A percentile compares a stretch with the other conserved stretches of the same genome.
These are phyloP conservation scores for Crepidotus variabilis DNA, from an alignment of 768 basidiomycete genomes.

Conservation along the genomic window DNA sequence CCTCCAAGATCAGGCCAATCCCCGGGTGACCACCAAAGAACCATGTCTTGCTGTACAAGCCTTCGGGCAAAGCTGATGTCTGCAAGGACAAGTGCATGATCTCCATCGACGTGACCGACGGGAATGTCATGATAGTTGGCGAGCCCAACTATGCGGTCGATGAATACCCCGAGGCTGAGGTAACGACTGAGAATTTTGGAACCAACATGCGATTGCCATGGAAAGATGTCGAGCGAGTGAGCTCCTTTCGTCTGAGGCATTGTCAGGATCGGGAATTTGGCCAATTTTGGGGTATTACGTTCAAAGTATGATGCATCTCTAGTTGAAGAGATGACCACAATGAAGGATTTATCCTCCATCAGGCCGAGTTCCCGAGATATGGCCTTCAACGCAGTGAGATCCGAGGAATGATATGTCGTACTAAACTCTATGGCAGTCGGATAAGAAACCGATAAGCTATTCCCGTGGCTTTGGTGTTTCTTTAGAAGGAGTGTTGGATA, in stretches of 20 bases:
- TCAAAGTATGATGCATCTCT: slow-evolving; percentile 87
- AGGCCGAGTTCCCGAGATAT: slow-evolving; percentile 84
- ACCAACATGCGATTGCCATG: slow-evolving; percentile 83
- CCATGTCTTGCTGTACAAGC: slow-evolving; percentile 80
- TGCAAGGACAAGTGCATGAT: slow-evolving; percentile 81
- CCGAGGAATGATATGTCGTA: slow-evolving; percentile 75
- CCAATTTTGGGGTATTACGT: slow-evolving; percentile 58
- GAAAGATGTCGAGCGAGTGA: slow-evolving; percentile 79
- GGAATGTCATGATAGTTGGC: slow-evolving; percentile 93
- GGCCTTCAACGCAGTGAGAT: slow-evolving; percentile 76
- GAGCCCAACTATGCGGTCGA: slow-evolving; percentile 73
- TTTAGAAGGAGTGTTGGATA: slow-evolving; percentile 65
- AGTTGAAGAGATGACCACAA: slow-evolving; percentile 79
- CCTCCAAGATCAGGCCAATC: slow-evolving; percentile 92
- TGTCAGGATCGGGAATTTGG: slow-evolving; percentile 83
- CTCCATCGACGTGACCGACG: slow-evolving; percentile 87
- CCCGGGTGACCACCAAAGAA: slow-evolving; percentile 95
- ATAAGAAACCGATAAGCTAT: slow-evolving; percentile 56
- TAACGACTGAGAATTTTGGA: slow-evolving; percentile 85
- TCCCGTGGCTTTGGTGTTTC: slow-evolving; percentile 35
- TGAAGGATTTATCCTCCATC: slow-evolving; percentile 68
- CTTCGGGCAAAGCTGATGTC: slow-evolving; percentile 91
- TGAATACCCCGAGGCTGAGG: slow-evolving; percentile 70
- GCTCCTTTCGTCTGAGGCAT: slow-evolving; percentile 76
- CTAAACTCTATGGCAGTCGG: slow-evolving; percentile 56